Percentiles rank a stretch among this genome's conserved stretches.
phyloP scores from a whole-genome alignment of 306 rosid genomes.

The Rosa chinensis region DNA sequence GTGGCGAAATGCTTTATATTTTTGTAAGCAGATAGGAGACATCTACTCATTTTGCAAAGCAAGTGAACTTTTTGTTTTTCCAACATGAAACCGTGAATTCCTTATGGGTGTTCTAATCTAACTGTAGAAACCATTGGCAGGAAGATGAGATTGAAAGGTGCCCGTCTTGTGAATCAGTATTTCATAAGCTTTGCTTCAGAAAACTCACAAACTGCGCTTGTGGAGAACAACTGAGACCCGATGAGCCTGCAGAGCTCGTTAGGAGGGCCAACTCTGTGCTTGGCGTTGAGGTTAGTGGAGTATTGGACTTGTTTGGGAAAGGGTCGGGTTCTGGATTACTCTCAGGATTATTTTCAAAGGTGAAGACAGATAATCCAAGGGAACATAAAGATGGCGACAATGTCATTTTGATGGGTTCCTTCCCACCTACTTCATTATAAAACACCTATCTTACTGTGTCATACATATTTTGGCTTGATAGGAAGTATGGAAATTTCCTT shows the following conservation, averaged over 20 bases:
- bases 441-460: slow-evolving; percentile 2
- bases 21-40: neutral
- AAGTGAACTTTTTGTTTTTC: neutral
- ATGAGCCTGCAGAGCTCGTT: slow-evolving; percentile 35
- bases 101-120: slow-evolving; percentile 19
- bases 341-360: slow-evolving; percentile 61
- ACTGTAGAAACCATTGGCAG: slow-evolving; percentile 48
- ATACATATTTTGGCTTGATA: slow-evolving; percentile 16
- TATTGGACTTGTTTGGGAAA: slow-evolving; percentile 51
- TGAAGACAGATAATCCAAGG: slow-evolving; percentile 40
- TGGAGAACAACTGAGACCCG: slow-evolving; percentile 50
- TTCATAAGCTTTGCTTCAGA: slow-evolving; percentile 75
- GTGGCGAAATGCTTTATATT: neutral
- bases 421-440: slow-evolving; percentile 69
- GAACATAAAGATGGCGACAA: slow-evolving; percentile 57
- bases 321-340: slow-evolving; percentile 59
- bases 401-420: slow-evolving; percentile 80
- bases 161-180: slow-evolving; percentile 61
- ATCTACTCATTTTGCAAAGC: neutral
- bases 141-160: slow-evolving; percentile 76
- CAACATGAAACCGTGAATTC: neutral
- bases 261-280: slow-evolving; percentile 34
- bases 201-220: slow-evolving; percentile 71
- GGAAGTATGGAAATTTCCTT: slow-evolving; percentile 13
- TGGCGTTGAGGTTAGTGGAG: slow-evolving; percentile 44